These are phyloP conservation scores for Myxozyma melibiosi DNA, from an alignment of 805 yeast species.

Conservation along the genomic window DNA sequence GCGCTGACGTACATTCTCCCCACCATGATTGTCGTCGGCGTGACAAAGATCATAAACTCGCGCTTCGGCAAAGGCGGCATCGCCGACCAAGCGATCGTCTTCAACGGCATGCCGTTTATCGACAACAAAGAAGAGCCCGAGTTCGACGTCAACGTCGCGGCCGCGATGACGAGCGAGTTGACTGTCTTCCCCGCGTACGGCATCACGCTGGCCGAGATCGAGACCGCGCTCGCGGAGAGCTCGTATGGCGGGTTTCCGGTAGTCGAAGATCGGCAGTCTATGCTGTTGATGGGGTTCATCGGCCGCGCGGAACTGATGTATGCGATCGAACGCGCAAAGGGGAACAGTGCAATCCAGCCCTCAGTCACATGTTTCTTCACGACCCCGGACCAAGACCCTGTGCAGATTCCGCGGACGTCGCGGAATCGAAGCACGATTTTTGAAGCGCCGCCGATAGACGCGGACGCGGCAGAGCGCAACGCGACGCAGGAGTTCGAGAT, in stretches of 20 bases:
- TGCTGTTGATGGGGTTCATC: slow-evolving; percentile 42
- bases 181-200: slow-evolving; percentile 31
- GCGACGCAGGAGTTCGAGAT: neutral
- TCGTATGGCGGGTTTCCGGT: slow-evolving; percentile 45
- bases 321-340: slow-evolving; percentile 28
- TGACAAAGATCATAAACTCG: slow-evolving; percentile 78
- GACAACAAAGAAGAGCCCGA: slow-evolving; percentile 67
- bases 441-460: slow-evolving; percentile 1
- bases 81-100: slow-evolving; percentile 90
- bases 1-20: slow-evolving; percentile 91
- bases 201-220: slow-evolving; percentile 35
- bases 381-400: slow-evolving; percentile 27
- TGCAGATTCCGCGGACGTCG: too few species aligned
- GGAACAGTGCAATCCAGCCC: neutral
- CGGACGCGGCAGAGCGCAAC: neutral
- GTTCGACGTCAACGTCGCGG: slow-evolving; percentile 55
- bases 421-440: neutral
- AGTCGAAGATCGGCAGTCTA: slow-evolving; percentile 38
- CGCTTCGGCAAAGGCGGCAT: slow-evolving; percentile 82
- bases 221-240: slow-evolving; percentile 28
- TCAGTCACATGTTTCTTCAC: slow-evolving; percentile 26
- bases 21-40: slow-evolving; percentile 92
- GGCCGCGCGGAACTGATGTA: slow-evolving; percentile 37
- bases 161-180: slow-evolving; percentile 60
- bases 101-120: slow-evolving; percentile 84